These are phyloP conservation scores for Durusdinium trenchii DNA, from an alignment of 73 alveolate genomes.

Conservation along the genomic window DNA sequence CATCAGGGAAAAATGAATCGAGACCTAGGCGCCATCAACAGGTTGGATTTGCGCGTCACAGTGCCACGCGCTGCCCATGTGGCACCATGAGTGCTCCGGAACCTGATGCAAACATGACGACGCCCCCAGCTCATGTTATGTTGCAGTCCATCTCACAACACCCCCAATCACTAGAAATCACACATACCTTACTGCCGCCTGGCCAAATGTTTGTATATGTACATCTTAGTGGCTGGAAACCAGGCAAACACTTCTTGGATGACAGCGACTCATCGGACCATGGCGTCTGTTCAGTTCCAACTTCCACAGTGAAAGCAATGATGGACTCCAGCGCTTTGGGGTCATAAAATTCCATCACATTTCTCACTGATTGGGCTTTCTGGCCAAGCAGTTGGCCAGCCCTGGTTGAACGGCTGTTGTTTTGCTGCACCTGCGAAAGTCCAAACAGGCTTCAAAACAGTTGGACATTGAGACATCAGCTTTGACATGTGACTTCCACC, in stretches of 20 bases:
- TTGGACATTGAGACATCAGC: neutral
- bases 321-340: constrained; percentile 8
- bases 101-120: neutral
- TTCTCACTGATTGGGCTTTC: constrained; percentile 11
- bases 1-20: neutral
- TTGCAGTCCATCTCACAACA: too few species aligned
- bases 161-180: too few species aligned
- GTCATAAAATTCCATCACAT: neutral
- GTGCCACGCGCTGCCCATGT: neutral
- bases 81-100: neutral
- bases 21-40: neutral
- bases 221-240: neutral
- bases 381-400: constrained; percentile 11
- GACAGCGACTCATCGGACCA: neutral
- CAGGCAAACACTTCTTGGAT: neutral
- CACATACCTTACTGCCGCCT: neutral
- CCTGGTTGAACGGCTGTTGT: neutral
- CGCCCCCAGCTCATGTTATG: neutral
- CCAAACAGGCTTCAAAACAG: neutral
- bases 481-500: neutral
- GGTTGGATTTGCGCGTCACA: neutral
- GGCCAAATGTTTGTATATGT: neutral
- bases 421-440: neutral
- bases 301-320: constrained; percentile 3
- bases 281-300: neutral